phyloP scores from a whole-genome alignment of 345 rosid species.

The Salix caprea region DNA sequence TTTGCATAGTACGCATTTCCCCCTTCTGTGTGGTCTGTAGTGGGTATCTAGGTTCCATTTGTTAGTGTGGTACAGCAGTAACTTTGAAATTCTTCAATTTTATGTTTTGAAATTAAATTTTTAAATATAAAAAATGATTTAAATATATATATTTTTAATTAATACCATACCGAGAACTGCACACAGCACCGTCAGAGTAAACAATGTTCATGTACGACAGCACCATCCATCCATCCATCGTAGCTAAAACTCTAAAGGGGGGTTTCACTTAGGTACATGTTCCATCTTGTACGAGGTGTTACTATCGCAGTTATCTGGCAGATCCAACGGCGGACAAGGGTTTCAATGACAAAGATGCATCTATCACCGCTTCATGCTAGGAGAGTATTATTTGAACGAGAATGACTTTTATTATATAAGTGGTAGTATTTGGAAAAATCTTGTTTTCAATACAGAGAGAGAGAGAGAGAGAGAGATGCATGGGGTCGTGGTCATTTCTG shows the following conservation, averaged over 20 bases:
- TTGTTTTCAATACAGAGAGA: not conserved
- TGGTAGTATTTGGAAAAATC: no score
- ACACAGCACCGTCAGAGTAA: constrained; percentile 8
- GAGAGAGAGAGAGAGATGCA: constrained; percentile 29
- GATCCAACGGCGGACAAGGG: constrained; percentile 26
- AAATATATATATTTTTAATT: no score
- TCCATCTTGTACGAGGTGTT: constrained; percentile 28
- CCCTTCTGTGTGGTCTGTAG: constrained; percentile 34
- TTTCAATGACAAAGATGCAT: not conserved
- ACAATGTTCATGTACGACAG: constrained; percentile 20
- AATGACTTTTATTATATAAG: no score
- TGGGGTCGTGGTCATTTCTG: constrained; percentile 69
- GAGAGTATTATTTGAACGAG: no score
- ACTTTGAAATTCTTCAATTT: no score
- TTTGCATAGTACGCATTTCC: not conserved
- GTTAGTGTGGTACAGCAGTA: no score
- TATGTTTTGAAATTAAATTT: no score
- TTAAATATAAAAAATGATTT: no score
- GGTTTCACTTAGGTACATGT: not conserved
- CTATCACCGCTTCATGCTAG: not conserved
- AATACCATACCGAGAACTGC: no score
- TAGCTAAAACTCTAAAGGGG: constrained; percentile 20
- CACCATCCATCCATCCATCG: constrained; percentile 37
- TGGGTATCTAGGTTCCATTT: not conserved
- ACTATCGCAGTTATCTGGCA: constrained; percentile 6